phyloP scores from a whole-genome alignment of 2,329 filamentous ascomycete genomes.

The Penicillium concentricum region DNA sequence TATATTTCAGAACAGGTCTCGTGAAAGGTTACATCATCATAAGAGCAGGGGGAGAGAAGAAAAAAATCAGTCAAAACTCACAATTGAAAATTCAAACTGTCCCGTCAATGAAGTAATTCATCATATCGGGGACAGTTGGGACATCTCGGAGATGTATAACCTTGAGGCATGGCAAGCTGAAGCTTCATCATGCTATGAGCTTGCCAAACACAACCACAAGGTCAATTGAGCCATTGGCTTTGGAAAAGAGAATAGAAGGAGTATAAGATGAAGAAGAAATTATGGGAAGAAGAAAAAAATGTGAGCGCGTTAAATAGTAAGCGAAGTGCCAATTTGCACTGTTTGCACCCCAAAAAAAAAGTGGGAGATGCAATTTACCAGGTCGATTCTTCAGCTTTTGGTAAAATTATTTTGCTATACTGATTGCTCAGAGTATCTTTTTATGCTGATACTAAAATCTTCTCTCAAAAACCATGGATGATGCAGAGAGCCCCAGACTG shows the following conservation, averaged over 20 bases:
- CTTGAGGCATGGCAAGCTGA: conserved; percentile 70
- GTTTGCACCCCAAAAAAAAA: conserved; percentile 25
- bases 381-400: neutral
- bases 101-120: neutral
- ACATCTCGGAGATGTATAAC: neutral
- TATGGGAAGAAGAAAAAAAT: conserved; percentile 1
- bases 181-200: conserved; percentile 53
- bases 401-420: neutral
- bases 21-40: conserved; percentile 13
- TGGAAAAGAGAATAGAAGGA: neutral
- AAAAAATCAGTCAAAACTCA: conserved; percentile 9
- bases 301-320: conserved; percentile 14
- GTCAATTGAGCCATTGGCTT: neutral
- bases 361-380: conserved; percentile 5
- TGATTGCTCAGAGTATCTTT: neutral
- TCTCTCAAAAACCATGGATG: conserved; percentile 28
- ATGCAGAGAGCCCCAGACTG: conserved; percentile 27
- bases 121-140: neutral
- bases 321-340: conserved; percentile 13
- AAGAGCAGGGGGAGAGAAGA: neutral
- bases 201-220: neutral
- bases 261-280: neutral
- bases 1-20: conserved; percentile 61
- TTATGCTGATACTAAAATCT: neutral
- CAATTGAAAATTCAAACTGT: neutral